Evolutionary conservation across 1,139 yeast genomes (phyloP).

Genomic region (Pichia sp.): DNA sequence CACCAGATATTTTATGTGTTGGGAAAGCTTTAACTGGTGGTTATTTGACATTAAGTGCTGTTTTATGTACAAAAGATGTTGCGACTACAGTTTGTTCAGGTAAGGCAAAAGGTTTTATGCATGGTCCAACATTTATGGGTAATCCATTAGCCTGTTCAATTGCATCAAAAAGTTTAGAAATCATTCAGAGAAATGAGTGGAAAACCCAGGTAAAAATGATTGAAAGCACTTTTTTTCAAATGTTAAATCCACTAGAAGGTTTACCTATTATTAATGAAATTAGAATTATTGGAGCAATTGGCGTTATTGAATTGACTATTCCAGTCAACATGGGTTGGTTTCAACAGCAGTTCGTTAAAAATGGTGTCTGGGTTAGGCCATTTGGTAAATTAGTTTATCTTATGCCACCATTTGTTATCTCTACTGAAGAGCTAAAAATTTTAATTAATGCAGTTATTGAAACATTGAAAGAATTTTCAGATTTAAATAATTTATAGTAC

Average conservation of each 20-base stretch:
- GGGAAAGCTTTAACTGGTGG: slow-evolving; percentile 39
- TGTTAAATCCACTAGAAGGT: background rate
- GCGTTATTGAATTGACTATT: slow-evolving; percentile 26
- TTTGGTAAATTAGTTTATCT: slow-evolving; percentile 15
- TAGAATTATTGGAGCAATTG: slow-evolving; percentile 31
- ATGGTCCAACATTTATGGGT: slow-evolving; percentile 19
- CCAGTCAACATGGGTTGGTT: slow-evolving; percentile 21
- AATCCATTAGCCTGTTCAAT: slow-evolving; percentile 15
- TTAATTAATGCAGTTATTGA: slow-evolving; percentile 5
- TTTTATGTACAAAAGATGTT: slow-evolving; percentile 12
- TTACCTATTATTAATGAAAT: slow-evolving; percentile 11
- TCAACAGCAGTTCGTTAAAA: slow-evolving; percentile 11
- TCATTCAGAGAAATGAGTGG: slow-evolving; percentile 12
- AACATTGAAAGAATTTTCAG: slow-evolving; percentile 4
- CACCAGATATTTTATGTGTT: slow-evolving; percentile 37
- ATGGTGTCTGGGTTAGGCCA: slow-evolving; percentile 16
- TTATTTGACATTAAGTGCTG: slow-evolving; percentile 20
- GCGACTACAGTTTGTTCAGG: slow-evolving; percentile 12
- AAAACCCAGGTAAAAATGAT: slow-evolving; percentile 11
- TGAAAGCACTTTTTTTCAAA: slow-evolving; percentile 4
- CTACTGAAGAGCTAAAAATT: background rate
- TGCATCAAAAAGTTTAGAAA: slow-evolving; percentile 16
- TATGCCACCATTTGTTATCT: slow-evolving; percentile 13
- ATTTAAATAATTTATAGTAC: background rate
- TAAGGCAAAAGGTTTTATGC: slow-evolving; percentile 15